A percentile compares a stretch with the other conserved stretches of the same genome.
These are phyloP conservation scores for Pulveroboletus sp. DNA, from an alignment of 768 basidiomycete genomes.

Conservation along the genomic window DNA sequence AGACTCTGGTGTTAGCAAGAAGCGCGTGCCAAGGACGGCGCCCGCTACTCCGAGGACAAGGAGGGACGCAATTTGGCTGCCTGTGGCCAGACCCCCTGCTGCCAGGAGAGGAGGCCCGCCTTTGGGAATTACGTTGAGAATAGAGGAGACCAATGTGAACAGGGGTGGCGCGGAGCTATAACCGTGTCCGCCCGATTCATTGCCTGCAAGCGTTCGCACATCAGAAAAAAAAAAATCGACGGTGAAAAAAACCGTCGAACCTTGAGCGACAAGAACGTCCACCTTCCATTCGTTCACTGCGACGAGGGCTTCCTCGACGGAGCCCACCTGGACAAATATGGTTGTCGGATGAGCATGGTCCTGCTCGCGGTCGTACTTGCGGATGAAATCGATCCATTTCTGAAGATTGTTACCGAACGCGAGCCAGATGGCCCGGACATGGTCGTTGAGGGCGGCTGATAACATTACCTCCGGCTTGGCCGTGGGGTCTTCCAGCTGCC, in stretches of 20 bases:
- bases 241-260: slow-evolving; percentile 34
- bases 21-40: slow-evolving; percentile 70
- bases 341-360: slow-evolving; percentile 42
- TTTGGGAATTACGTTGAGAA: slow-evolving; percentile 42
- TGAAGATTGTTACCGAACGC: slow-evolving; percentile 59
- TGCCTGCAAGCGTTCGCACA: slow-evolving; percentile 41
- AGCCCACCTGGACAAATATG: slow-evolving; percentile 64
- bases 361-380: slow-evolving; percentile 45
- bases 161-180: slow-evolving; percentile 52
- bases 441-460: slow-evolving; percentile 46
- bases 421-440: slow-evolving; percentile 69
- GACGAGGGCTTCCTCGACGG: slow-evolving; percentile 52
- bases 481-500: slow-evolving; percentile 57
- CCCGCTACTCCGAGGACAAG: slow-evolving; percentile 68
- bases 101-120: slow-evolving; percentile 56
- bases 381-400: slow-evolving; percentile 59
- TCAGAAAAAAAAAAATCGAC: not conserved
- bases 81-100: slow-evolving; percentile 69
- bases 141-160: slow-evolving; percentile 52
- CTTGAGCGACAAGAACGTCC: slow-evolving; percentile 78
- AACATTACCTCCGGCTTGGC: slow-evolving; percentile 41
- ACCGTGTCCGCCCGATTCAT: slow-evolving; percentile 81
- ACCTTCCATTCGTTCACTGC: slow-evolving; percentile 66
- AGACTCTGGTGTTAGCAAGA: slow-evolving; percentile 64
- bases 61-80: slow-evolving; percentile 59